These are phyloP conservation scores for Botrytis medusae DNA, from an alignment of 2,329 filamentous ascomycete species.

Conservation along the genomic window DNA sequence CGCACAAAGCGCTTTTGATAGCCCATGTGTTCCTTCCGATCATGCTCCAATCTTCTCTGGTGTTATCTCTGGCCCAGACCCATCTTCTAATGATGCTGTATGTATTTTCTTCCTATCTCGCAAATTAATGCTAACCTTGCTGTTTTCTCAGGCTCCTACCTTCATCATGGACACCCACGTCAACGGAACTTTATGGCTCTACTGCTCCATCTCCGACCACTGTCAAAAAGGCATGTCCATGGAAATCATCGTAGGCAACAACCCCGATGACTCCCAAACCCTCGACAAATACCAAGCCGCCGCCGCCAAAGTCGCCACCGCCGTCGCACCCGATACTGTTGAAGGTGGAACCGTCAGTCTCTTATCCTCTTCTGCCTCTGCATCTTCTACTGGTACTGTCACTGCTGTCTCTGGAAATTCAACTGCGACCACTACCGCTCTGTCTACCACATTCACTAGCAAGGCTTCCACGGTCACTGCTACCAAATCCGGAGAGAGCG, in stretches of 20 bases:
- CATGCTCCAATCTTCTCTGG: conserved; percentile 60
- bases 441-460: background rate
- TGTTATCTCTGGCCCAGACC: conserved; percentile 52
- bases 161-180: conserved; percentile 71
- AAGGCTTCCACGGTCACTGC: background rate
- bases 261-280: background rate
- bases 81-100: background rate
- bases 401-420: background rate
- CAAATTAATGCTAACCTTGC: background rate
- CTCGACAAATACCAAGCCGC: conserved; percentile 1
- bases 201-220: conserved; percentile 72
- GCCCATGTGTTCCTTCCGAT: conserved; percentile 65
- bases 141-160: conserved; percentile 52
- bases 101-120: background rate
- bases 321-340: background rate
- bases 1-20: conserved; percentile 73
- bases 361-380: background rate
- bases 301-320: background rate
- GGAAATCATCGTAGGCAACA: conserved; percentile 44
- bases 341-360: background rate
- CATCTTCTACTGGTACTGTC: background rate
- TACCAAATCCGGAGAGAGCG: background rate
- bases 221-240: conserved; percentile 54
- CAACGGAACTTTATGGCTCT: conserved; percentile 73
- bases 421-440: conserved; percentile 2